Evolutionary conservation across 805 yeast species (phyloP).

Genomic region (Metschnikowia kofuensis): DNA sequence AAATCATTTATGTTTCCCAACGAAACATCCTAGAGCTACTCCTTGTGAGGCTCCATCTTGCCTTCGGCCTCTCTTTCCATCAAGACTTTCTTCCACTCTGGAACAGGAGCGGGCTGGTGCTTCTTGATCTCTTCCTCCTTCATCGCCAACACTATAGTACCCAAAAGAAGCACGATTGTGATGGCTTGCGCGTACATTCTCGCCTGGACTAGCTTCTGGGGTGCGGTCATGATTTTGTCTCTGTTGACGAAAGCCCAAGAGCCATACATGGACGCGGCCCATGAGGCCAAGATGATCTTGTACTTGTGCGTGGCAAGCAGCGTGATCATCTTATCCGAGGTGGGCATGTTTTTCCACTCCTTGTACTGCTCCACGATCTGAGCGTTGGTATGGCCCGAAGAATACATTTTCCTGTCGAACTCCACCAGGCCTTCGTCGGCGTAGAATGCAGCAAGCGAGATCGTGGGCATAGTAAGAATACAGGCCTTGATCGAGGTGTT

Average conservation of each 20-base stretch:
- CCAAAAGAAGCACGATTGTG: constrained; percentile 26
- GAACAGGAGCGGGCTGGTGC: constrained; percentile 22
- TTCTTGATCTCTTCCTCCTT: constrained; percentile 24
- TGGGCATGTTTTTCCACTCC: constrained; percentile 32
- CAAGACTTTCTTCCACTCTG: constrained; percentile 25
- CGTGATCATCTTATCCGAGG: constrained; percentile 28
- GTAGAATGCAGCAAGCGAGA: constrained; percentile 36
- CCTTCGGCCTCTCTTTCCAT: constrained; percentile 15
- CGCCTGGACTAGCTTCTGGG: constrained; percentile 29
- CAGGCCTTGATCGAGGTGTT: constrained; percentile 39
- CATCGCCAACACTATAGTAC: constrained; percentile 27
- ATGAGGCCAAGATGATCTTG: constrained; percentile 33
- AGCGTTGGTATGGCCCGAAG: constrained; percentile 25
- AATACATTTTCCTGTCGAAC: constrained; percentile 38
- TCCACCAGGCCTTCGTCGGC: constrained; percentile 46
- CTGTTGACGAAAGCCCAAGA: constrained; percentile 27
- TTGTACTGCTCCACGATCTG: constrained; percentile 33
- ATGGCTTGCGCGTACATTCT: constrained; percentile 31
- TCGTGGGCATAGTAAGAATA: constrained; percentile 39
- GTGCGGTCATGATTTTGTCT: constrained; percentile 26
- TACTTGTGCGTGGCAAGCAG: constrained; percentile 33
- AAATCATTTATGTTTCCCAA: too few species aligned
- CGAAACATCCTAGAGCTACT: not conserved
- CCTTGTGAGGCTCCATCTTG: not conserved
- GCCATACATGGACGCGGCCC: constrained; percentile 39